Evolutionary conservation across 2,329 filamentous ascomycete genomes (phyloP).

Genomic region (Zasmidium angulare): DNA sequence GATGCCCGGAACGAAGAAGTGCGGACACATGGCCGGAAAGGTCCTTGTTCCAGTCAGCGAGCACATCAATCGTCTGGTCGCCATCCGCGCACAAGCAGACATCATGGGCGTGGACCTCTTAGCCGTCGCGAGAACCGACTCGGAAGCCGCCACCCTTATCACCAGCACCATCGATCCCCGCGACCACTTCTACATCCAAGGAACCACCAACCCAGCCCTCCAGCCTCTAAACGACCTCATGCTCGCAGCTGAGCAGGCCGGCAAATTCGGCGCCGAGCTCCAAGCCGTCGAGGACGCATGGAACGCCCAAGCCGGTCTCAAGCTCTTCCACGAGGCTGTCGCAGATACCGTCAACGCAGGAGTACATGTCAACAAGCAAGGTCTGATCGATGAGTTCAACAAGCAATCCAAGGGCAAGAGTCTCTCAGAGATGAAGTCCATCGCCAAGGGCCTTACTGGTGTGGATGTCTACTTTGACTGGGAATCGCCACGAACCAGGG

Average conservation of each 20-base stretch:
- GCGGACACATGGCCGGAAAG: slow-evolving; percentile 98
- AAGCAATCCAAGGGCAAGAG: slow-evolving; percentile 74
- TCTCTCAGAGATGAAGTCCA: slow-evolving; percentile 75
- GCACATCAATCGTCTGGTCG: slow-evolving; percentile 96
- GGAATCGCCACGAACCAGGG: slow-evolving; percentile 87
- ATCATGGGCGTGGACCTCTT: slow-evolving; percentile 95
- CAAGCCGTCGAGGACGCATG: slow-evolving; percentile 92
- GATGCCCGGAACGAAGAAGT: slow-evolving; percentile 98
- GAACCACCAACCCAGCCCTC: slow-evolving; percentile 79
- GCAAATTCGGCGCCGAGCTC: slow-evolving; percentile 76
- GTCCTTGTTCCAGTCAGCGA: slow-evolving; percentile 95
- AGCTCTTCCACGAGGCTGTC: slow-evolving; percentile 89
- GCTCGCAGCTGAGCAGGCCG: slow-evolving; percentile 76
- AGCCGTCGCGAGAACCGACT: slow-evolving; percentile 90
- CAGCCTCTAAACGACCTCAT: slow-evolving; percentile 89
- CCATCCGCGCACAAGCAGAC: slow-evolving; percentile 94
- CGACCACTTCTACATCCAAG: slow-evolving; percentile 91
- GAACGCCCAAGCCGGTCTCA: slow-evolving; percentile 74
- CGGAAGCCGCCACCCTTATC: slow-evolving; percentile 95
- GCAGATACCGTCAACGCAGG: slow-evolving; percentile 74
- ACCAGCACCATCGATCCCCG: slow-evolving; percentile 93
- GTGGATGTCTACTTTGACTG: slow-evolving; percentile 89
- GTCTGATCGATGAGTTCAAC: slow-evolving; percentile 66
- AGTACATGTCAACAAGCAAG: slow-evolving; percentile 66
- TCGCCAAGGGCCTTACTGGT: slow-evolving; percentile 75